Conservation (phyloP, 2,329 filamentous ascomycete genomes). For the Furcasterigmium furcatum region DNA sequence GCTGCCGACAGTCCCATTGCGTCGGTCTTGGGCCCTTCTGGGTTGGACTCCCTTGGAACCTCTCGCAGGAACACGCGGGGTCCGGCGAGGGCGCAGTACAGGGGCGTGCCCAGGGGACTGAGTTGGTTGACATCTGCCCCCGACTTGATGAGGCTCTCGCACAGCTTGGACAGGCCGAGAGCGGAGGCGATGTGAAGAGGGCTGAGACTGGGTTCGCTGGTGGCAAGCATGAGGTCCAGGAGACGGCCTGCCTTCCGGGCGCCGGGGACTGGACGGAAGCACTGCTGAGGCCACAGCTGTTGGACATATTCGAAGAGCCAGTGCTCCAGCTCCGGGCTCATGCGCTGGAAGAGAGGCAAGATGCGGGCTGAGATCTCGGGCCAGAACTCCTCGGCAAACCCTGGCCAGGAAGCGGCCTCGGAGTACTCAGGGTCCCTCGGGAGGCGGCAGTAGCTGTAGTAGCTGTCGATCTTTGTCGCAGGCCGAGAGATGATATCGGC, state of each 20-base stretch:
- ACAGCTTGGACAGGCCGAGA: conserved; percentile 24
- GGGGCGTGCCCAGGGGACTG: conserved; percentile 22
- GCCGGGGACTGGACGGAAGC: not conserved
- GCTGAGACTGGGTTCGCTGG: conserved; percentile 21
- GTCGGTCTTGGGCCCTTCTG: too few species aligned
- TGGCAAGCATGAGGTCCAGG: conserved; percentile 22
- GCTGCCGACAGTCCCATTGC: not conserved
- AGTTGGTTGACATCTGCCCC: conserved; percentile 13
- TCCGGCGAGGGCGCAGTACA: conserved; percentile 30
- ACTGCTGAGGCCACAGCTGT: conserved; percentile 22
- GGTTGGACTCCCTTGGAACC: not conserved
- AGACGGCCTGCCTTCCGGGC: conserved; percentile 17
- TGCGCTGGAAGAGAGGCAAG: conserved; percentile 21
- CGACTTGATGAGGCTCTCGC: conserved; percentile 10
- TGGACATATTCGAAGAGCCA: conserved; percentile 31
- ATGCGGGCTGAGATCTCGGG: conserved; percentile 18
- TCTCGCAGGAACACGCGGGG: conserved; percentile 15
- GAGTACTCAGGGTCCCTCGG: conserved; percentile 17
- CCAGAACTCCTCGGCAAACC: conserved; percentile 23
- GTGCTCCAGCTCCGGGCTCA: conserved; percentile 26
- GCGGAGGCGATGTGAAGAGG: conserved; percentile 30
- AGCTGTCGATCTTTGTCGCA: not conserved
- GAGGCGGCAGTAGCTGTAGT: not conserved
- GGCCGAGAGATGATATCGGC: too few species aligned
- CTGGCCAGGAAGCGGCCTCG: conserved; percentile 15